Conservation (phyloP, 192 early-diverging fungal species). For the Mycoemilia scoparia region DNA sequence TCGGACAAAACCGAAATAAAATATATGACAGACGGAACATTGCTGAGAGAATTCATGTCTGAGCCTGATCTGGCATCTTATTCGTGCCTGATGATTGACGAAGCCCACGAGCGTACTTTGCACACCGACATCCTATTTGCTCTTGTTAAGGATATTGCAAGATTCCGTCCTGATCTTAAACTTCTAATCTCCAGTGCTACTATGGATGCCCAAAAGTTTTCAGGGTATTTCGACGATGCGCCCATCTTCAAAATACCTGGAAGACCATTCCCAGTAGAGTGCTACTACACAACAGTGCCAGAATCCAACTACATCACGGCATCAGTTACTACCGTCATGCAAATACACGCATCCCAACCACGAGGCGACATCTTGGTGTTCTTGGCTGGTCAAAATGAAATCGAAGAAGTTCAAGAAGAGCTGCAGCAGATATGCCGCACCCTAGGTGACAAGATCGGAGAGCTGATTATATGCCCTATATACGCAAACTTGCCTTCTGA, state of each 20-base stretch:
- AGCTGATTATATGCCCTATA: conserved; percentile 88
- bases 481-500: conserved; percentile 93
- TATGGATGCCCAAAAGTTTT: conserved; percentile 93
- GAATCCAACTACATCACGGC: conserved; percentile 94
- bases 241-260: conserved; percentile 92
- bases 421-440: conserved; percentile 54
- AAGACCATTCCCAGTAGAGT: conserved; percentile 79
- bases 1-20: conserved; percentile 86
- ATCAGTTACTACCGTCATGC: conserved; percentile 79
- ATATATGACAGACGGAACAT: conserved; percentile 98
- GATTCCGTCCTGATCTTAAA: conserved; percentile 84
- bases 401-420: conserved; percentile 75
- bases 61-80: conserved; percentile 85
- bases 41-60: conserved; percentile 92
- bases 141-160: conserved; percentile 86
- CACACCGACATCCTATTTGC: conserved; percentile 95
- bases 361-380: conserved; percentile 88
- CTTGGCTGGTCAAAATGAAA: conserved; percentile 96
- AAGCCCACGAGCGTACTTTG: conserved; percentile 93
- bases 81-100: conserved; percentile 91
- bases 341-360: conserved; percentile 80
- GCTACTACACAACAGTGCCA: conserved; percentile 87
- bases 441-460: conserved; percentile 71
- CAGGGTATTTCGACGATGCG: conserved; percentile 86
- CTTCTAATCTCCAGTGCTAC: conserved; percentile 94